Conservation (phyloP, 306 rosid genomes). For the Vigna angularis region DNA sequence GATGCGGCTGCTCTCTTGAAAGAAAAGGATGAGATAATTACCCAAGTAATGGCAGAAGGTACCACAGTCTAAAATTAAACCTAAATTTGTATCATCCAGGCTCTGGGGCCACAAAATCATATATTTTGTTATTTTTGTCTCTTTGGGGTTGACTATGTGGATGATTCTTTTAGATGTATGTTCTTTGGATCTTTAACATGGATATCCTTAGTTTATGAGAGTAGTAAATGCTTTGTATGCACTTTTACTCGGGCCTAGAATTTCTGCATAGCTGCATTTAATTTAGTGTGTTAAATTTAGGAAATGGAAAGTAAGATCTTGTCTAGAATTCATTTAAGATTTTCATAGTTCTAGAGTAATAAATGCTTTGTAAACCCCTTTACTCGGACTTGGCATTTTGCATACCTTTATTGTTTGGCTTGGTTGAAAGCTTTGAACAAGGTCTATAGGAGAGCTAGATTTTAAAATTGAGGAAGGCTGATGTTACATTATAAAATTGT, state of each 20-base stretch:
- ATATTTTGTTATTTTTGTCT: neutral
- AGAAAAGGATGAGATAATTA: constrained; percentile 99
- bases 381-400: neutral
- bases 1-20: constrained; percentile 98
- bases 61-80: constrained; percentile 32
- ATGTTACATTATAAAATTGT: constrained; percentile 6
- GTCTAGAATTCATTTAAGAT: too few species aligned
- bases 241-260: constrained; percentile 1
- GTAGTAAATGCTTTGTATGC: constrained; percentile 17
- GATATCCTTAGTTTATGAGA: constrained; percentile 3
- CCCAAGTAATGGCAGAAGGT: constrained; percentile 99
- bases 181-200: constrained; percentile 7
- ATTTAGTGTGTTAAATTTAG: constrained; percentile 9
- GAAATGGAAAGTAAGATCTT: constrained; percentile 22
- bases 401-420: constrained; percentile 28
- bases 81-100: constrained; percentile 27
- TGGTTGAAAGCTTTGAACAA: constrained; percentile 35
- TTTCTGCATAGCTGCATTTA: constrained; percentile 8
- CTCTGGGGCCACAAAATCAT: constrained; percentile 4
- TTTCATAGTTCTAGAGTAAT: too few species aligned
- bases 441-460: constrained; percentile 25
- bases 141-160: constrained; percentile 32
- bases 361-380: too few species aligned
- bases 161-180: constrained; percentile 35
- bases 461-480: constrained; percentile 29